Conservation (phyloP, 768 basidiomycete species). For the Phanerodontia chrysosporium region DNA sequence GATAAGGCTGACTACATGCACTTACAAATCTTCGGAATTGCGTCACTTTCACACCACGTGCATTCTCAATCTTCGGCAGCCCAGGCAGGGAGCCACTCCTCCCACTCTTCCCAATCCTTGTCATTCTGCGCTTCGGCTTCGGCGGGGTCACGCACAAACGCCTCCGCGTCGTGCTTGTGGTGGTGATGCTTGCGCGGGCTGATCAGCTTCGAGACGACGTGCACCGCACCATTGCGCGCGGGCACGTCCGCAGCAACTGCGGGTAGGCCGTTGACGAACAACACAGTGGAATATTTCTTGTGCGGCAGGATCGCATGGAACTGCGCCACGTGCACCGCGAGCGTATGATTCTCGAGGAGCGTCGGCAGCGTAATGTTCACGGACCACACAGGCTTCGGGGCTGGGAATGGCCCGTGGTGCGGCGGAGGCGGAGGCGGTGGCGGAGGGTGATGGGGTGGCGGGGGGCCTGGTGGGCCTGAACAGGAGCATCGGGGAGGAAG, state of each 20-base stretch:
- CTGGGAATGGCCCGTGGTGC: background rate
- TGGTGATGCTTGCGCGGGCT: background rate
- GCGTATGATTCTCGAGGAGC: conserved; percentile 37
- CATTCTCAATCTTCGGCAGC: conserved; percentile 29
- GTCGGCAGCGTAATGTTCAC: conserved; percentile 33
- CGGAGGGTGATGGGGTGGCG: background rate
- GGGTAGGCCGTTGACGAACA: conserved; percentile 36
- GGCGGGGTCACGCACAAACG: background rate
- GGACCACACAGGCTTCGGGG: conserved; percentile 19
- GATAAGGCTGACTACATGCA: background rate
- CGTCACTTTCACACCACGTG: background rate
- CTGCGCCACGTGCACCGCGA: conserved; percentile 46
- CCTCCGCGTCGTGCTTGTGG: background rate
- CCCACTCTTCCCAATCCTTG: conserved; percentile 38
- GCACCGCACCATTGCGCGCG: conserved; percentile 54
- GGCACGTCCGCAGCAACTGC: conserved; percentile 44
- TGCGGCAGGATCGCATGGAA: conserved; percentile 31
- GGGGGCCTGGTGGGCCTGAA: background rate
- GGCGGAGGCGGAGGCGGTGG: background rate
- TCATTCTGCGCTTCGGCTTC: conserved; percentile 11
- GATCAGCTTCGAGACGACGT: conserved; percentile 37
- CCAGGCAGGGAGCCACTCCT: conserved; percentile 49
- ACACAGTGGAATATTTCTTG: conserved; percentile 30
- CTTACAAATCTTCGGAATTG: background rate
- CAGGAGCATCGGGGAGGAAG: no score